Percentiles rank a stretch among this genome's conserved stretches.
These are phyloP conservation scores for Pyracantha coccinea DNA, from an alignment of 331 rosid species.

Conservation along the genomic window DNA sequence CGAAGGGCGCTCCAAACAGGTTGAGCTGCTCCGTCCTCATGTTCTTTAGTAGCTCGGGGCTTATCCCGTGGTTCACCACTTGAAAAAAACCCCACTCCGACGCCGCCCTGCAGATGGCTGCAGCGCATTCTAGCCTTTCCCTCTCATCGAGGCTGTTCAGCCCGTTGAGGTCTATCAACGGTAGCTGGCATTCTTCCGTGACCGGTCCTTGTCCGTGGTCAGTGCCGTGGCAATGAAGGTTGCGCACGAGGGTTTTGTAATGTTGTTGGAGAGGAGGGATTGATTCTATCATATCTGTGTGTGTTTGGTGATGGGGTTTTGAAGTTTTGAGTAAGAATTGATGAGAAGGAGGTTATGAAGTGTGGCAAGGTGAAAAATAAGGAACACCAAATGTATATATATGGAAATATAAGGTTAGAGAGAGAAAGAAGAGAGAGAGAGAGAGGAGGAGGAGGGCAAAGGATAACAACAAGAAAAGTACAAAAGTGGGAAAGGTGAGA, in stretches of 20 bases:
- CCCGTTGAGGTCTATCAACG: slow-evolving; percentile 67
- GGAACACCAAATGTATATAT: slow-evolving; percentile 30
- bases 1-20: slow-evolving; percentile 57
- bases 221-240: slow-evolving; percentile 5
- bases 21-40: slow-evolving; percentile 66
- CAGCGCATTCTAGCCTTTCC: slow-evolving; percentile 42
- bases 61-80: slow-evolving; percentile 76
- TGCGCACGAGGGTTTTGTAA: slow-evolving; percentile 38
- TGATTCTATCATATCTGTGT: slow-evolving; percentile 32
- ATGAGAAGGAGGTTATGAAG: slow-evolving; percentile 1
- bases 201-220: slow-evolving; percentile 6
- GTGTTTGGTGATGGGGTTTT: not conserved
- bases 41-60: slow-evolving; percentile 35
- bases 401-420: not conserved
- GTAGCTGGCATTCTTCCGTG: slow-evolving; percentile 58
- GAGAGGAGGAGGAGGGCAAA: slow-evolving; percentile 24
- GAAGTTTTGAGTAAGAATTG: not conserved
- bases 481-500: slow-evolving; percentile 3
- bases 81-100: slow-evolving; percentile 88
- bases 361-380: slow-evolving; percentile 18
- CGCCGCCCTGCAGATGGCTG: slow-evolving; percentile 56
- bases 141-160: slow-evolving; percentile 28
- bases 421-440: not conserved
- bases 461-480: slow-evolving; percentile 22
- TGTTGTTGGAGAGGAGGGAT: slow-evolving; percentile 65